Base-by-base conservation (phyloP, 148 eudicot genomes). In the Limonium bicolor region DNA sequence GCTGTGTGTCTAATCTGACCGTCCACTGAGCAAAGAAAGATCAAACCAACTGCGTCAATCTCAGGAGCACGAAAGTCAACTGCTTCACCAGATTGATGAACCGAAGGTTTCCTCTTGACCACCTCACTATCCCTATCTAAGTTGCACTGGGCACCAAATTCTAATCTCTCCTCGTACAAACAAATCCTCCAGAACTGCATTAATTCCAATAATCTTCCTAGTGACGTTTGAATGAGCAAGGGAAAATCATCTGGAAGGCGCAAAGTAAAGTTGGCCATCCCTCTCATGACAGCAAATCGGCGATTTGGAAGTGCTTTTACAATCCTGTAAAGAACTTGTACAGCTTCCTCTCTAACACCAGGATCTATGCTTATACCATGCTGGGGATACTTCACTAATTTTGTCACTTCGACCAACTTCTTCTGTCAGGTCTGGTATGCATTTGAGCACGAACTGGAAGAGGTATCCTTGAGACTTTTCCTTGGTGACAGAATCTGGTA, bases 271-370 rank as follows among this genome's bases (percentile, higher is more conserved):
- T 81, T 90, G 14, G 99, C 72, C 88, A 90, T 85, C 51, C 99
- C 99, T 63, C 78, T 80, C 81, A 85, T 81, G 63, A 85, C 95
- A 15, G 88, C 78, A 81, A 90, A 81, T 45, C 99, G 95, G 43
- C 94, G 99, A 47, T 90, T 95, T 14, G 99, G 99, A 50, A 81
- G 82, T 50, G 77, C 78, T 54, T 84, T 68, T 23, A 90, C 94
- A 15, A 90, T 90, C 45, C 99, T 74, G 52, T 85, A 84, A 31
- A 90, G 77, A 50, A 85, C 99, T 58, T 71, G 95, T 32, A 85
- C 88, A 17, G 95, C 95, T 76, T 90, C 99, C 60, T 85, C 99
- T 40, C 99, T 93, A 30, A 90, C 95, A 54, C 99, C 99, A 52
- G 99, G 94, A 66, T 90, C 99, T 49, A 90, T 76, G 58, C 99